These are phyloP conservation scores for Penicillium malachiteum DNA, from an alignment of 495 filamentous ascomycete genomes.

Conservation along the genomic window DNA sequence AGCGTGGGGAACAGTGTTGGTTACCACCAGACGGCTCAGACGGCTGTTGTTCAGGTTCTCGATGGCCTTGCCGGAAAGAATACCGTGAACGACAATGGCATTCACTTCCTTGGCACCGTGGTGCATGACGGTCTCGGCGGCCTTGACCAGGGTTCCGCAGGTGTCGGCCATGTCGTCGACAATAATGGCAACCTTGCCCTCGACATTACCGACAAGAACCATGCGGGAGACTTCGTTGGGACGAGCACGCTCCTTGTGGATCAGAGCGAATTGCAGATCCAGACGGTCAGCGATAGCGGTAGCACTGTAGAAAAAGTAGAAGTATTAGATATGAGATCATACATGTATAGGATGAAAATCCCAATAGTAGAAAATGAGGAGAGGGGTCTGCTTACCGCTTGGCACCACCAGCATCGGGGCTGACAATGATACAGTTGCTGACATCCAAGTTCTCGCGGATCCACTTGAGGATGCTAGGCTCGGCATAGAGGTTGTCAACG, in stretches of 20 bases:
- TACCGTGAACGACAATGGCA: slow-evolving; percentile 95
- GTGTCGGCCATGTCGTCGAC: slow-evolving; percentile 89
- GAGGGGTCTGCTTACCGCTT: slow-evolving; percentile 64
- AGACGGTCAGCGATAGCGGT: slow-evolving; percentile 96
- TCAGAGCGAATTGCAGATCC: slow-evolving; percentile 93
- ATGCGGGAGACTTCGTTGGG: slow-evolving; percentile 96
- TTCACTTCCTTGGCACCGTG: slow-evolving; percentile 86
- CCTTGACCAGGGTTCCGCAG: slow-evolving; percentile 91
- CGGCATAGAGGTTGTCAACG: slow-evolving; percentile 95
- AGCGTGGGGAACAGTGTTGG: slow-evolving; percentile 94
- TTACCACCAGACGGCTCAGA: slow-evolving; percentile 80
- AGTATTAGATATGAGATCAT: not conserved
- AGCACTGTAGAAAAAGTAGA: slow-evolving; percentile 49
- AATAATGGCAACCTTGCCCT: slow-evolving; percentile 67
- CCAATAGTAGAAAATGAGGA: too few relatives aligned
- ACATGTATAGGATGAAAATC: too few relatives aligned
- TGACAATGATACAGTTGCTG: slow-evolving; percentile 88
- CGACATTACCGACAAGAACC: slow-evolving; percentile 72
- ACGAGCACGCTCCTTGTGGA: slow-evolving; percentile 95
- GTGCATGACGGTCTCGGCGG: slow-evolving; percentile 85
- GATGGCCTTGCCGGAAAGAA: slow-evolving; percentile 87
- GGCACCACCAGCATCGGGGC: slow-evolving; percentile 92
- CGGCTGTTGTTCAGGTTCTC: slow-evolving; percentile 81
- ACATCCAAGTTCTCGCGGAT: slow-evolving; percentile 84
- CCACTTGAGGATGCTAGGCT: slow-evolving; percentile 88